Conservation (phyloP, 495 filamentous ascomycete genomes). For the Penicillium coffeae region DNA sequence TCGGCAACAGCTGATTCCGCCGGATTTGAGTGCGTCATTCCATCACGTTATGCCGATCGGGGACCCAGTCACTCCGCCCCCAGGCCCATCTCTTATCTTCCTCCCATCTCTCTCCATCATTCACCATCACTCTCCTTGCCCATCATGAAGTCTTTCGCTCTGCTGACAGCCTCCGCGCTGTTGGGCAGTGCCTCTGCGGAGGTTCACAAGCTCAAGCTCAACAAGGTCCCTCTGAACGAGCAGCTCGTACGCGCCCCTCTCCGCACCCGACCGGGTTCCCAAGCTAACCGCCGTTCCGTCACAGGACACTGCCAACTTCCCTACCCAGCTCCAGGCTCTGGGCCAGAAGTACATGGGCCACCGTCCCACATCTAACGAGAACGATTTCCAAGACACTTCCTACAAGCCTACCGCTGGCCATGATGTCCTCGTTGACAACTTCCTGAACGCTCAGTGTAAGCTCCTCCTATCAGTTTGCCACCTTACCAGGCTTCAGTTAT, state of each 20-base stretch:
- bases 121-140: slow-evolving; percentile 19
- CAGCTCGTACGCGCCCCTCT: slow-evolving; percentile 69
- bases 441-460: slow-evolving; percentile 98
- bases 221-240: slow-evolving; percentile 90
- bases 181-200: slow-evolving; percentile 77
- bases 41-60: slow-evolving; percentile 28
- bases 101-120: slow-evolving; percentile 14
- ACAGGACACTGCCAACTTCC: slow-evolving; percentile 73
- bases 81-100: slow-evolving; percentile 22
- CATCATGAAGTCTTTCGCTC: slow-evolving; percentile 77
- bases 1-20: slow-evolving; percentile 19
- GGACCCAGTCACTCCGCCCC: slow-evolving; percentile 16
- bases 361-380: slow-evolving; percentile 61
- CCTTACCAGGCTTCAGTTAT: neutral
- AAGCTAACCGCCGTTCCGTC: slow-evolving; percentile 14
- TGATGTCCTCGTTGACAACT: slow-evolving; percentile 89
- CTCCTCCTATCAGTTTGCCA: slow-evolving; percentile 1
- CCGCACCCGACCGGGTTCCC: neutral
- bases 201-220: slow-evolving; percentile 90
- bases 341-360: slow-evolving; percentile 84
- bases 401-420: slow-evolving; percentile 67
- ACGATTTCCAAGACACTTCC: slow-evolving; percentile 73
- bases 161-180: slow-evolving; percentile 75
- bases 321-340: slow-evolving; percentile 72
- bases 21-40: slow-evolving; percentile 18